phyloP scores from a whole-genome alignment of 2,329 filamentous ascomycete genomes.

The Tricladium varicosporioides region DNA sequence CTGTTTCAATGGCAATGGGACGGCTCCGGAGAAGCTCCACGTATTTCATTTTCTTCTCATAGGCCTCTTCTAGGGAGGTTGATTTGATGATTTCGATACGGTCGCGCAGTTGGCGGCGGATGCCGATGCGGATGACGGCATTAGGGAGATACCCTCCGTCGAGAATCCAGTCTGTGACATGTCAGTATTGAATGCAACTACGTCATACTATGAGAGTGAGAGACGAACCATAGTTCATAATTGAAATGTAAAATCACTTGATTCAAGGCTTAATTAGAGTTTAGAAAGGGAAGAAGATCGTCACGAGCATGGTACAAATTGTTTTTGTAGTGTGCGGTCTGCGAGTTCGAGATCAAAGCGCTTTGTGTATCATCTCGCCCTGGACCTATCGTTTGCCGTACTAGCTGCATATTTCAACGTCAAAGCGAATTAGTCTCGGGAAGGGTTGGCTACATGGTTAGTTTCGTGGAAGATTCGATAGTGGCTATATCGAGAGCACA shows the following conservation, averaged over 20 bases:
- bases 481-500: too few relatives aligned
- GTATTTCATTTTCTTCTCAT: constrained; percentile 62
- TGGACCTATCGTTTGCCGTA: constrained; percentile 21
- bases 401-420: neutral
- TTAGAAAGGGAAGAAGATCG: neutral
- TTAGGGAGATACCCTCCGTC: constrained; percentile 66
- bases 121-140: constrained; percentile 60
- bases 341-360: constrained; percentile 17
- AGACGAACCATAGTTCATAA: constrained; percentile 30
- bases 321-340: constrained; percentile 1
- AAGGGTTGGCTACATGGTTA: too few relatives aligned
- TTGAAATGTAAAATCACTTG: constrained; percentile 3
- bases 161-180: constrained; percentile 51
- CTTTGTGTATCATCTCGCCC: constrained; percentile 21
- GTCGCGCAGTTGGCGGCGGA: constrained; percentile 62
- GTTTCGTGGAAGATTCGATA: too few relatives aligned
- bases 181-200: constrained; percentile 11
- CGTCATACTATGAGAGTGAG: neutral
- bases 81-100: constrained; percentile 55
- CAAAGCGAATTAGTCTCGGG: neutral
- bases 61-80: constrained; percentile 50
- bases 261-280: neutral
- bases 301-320: neutral
- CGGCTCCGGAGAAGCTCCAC: constrained; percentile 55
- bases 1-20: constrained; percentile 68